Base-by-base conservation (phyloP, 495 filamentous ascomycete genomes). In the Podospora bellae-mahoneyi region DNA sequence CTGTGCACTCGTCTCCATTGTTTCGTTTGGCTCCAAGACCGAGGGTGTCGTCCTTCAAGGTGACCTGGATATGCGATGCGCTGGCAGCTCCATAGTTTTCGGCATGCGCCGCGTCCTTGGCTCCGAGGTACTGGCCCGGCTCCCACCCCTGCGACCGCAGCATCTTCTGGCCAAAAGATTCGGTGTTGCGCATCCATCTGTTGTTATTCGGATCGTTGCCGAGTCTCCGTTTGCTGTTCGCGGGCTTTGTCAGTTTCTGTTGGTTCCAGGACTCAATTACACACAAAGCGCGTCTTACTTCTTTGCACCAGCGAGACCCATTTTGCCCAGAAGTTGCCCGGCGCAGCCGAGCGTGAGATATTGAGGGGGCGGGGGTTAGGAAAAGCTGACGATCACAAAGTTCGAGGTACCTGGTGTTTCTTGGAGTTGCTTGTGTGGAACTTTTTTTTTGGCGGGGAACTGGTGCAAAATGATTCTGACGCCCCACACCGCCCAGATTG, bases 181-280 rank as follows among this genome's bases (percentile, higher is more conserved):
- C 83, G 68, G 91, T 93, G 72, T 92, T 90, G 68, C 88, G 89
- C 60, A 90, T 86, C 94, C 94, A 99, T 80, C 86, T 86, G 32
- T 91, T 96, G 76, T 97, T 97, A 77, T 97, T 96, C 16, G 94
- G 94, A 80, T 99, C 94, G 73, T 89, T 80, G 60, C 91, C 90
- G 62, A 97, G 85, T 77, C 94, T 97, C 44, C 84, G 86, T 72
- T 87, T 91, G 76, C 94, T 98, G 67, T 56, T 70, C 48, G 18
- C 55, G 23, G 6, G 55, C 55, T 9, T n/a, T 13, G 69, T 71
- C 62, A 78, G 72, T 70, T 70, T 60, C 15, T 60, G 55, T 48
- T 18, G 30, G 7, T n/a, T 48, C 18, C 7, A 4, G 9, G 16
- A 13, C 4, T 7, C 28, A 20, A 20, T 23, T 32, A 7, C 30